A percentile compares a stretch with the other conserved stretches of the same genome.
phyloP scores from a whole-genome alignment of 164 flowering plant genomes.

The Platanus orientalis region DNA sequence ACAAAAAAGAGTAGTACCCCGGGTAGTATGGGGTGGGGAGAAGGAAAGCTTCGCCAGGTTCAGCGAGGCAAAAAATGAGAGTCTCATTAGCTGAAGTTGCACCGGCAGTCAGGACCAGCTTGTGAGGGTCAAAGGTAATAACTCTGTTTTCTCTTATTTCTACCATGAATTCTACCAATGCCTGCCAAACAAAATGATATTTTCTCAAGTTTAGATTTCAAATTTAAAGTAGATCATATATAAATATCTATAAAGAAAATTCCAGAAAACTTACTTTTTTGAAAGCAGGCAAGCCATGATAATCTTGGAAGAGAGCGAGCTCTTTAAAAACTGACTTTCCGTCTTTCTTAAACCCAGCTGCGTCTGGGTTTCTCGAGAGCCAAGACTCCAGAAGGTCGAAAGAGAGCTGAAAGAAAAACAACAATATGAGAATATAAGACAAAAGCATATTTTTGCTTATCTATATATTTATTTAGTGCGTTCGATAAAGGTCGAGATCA shows the following conservation, averaged over 20 bases:
- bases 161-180: slow-evolving; percentile 65
- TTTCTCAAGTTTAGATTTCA: neutral
- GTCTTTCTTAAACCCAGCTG: slow-evolving; percentile 43
- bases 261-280: slow-evolving; percentile 39
- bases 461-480: no score
- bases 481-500: neutral
- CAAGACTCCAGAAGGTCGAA: slow-evolving; percentile 65
- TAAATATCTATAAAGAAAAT: neutral
- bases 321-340: slow-evolving; percentile 63
- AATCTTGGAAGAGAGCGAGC: slow-evolving; percentile 66
- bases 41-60: slow-evolving; percentile 76
- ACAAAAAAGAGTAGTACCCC: slow-evolving; percentile 45
- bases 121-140: slow-evolving; percentile 50
- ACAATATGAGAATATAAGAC: neutral
- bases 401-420: slow-evolving; percentile 42
- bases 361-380: slow-evolving; percentile 56
- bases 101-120: slow-evolving; percentile 80
- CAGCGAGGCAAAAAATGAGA: slow-evolving; percentile 82
- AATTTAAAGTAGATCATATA: neutral
- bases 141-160: slow-evolving; percentile 71
- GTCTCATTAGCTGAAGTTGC: slow-evolving; percentile 89
- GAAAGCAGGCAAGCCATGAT: slow-evolving; percentile 61
- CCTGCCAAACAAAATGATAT: slow-evolving; percentile 31
- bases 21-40: slow-evolving; percentile 94
- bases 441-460: no score